phyloP scores from a whole-genome alignment of 1,139 yeast species.

The Blastobotrys persicus region DNA sequence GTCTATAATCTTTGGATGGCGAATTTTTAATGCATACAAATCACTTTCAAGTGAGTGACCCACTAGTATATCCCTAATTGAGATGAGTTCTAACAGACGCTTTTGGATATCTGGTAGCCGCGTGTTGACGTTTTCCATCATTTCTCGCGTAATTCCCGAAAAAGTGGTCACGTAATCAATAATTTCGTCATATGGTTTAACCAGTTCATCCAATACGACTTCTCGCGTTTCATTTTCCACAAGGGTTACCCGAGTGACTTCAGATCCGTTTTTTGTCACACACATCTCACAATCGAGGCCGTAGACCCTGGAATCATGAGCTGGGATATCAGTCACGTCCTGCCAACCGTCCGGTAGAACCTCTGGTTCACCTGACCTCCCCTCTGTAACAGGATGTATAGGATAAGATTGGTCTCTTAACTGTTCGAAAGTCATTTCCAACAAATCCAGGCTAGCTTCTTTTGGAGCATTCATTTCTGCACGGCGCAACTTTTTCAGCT shows the following conservation, averaged over 20 bases:
- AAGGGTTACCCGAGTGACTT: slow-evolving; percentile 73
- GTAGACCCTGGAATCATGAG: slow-evolving; percentile 50
- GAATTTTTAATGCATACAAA: slow-evolving; percentile 71
- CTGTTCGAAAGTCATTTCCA: slow-evolving; percentile 49
- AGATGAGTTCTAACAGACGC: slow-evolving; percentile 54
- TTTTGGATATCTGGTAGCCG: slow-evolving; percentile 66
- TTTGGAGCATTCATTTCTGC: slow-evolving; percentile 9
- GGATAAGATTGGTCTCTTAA: slow-evolving; percentile 57
- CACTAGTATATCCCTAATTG: slow-evolving; percentile 60
- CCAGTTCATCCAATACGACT: slow-evolving; percentile 66
- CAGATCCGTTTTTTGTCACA: slow-evolving; percentile 56
- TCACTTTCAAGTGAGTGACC: slow-evolving; percentile 97
- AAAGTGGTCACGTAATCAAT: slow-evolving; percentile 76
- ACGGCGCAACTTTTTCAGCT: slow-evolving; percentile 38
- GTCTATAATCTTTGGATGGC: slow-evolving; percentile 73
- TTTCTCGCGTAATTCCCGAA: slow-evolving; percentile 82
- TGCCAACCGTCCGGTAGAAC: slow-evolving; percentile 17
- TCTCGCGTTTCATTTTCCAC: slow-evolving; percentile 56
- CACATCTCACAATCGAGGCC: slow-evolving; percentile 97
- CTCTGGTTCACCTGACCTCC: slow-evolving; percentile 19
- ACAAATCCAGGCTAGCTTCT: slow-evolving; percentile 43
- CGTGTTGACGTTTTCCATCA: slow-evolving; percentile 60
- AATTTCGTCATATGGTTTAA: slow-evolving; percentile 71
- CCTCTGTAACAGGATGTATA: slow-evolving; percentile 45
- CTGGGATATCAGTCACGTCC: slow-evolving; percentile 11